Evolutionary conservation across 441 rosid genomes (phyloP).

Genomic region (Raphanus hybrid): DNA sequence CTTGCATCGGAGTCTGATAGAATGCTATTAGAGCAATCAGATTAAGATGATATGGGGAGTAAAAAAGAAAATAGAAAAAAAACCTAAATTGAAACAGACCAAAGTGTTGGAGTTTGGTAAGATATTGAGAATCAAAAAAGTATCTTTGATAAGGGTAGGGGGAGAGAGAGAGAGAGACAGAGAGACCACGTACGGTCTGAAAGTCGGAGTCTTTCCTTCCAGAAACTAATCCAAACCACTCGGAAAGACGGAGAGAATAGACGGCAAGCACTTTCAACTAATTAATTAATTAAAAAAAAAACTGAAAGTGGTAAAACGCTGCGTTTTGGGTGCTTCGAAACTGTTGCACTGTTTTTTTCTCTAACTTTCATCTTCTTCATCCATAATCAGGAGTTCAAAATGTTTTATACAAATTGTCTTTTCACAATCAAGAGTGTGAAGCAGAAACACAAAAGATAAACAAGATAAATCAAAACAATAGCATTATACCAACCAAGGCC

Average conservation of each 20-base stretch:
- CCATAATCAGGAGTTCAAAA: not conserved
- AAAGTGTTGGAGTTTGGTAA: not conserved
- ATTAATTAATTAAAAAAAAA: not conserved
- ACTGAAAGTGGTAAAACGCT: not conserved
- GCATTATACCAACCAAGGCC: not conserved
- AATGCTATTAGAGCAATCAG: not conserved
- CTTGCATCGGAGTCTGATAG: no score
- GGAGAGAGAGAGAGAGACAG: slow-evolving; percentile 1
- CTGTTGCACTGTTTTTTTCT: no score
- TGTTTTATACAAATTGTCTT: not conserved
- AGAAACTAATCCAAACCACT: not conserved
- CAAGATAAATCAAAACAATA: not conserved
- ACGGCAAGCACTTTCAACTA: no score
- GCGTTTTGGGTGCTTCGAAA: not conserved
- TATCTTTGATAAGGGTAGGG: slow-evolving; percentile 14
- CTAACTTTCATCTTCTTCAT: not conserved
- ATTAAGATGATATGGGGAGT: no score
- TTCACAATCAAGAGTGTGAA: not conserved
- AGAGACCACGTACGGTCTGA: slow-evolving; percentile 3
- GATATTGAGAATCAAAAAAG: not conserved
- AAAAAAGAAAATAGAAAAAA: no score
- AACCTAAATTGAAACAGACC: not conserved
- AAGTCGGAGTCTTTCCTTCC: slow-evolving; percentile 11
- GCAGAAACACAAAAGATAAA: not conserved
- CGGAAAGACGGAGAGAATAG: not conserved